These are phyloP conservation scores for Pseudogymnoascus sp. DNA, from an alignment of 2,329 filamentous ascomycete genomes.

Conservation along the genomic window DNA sequence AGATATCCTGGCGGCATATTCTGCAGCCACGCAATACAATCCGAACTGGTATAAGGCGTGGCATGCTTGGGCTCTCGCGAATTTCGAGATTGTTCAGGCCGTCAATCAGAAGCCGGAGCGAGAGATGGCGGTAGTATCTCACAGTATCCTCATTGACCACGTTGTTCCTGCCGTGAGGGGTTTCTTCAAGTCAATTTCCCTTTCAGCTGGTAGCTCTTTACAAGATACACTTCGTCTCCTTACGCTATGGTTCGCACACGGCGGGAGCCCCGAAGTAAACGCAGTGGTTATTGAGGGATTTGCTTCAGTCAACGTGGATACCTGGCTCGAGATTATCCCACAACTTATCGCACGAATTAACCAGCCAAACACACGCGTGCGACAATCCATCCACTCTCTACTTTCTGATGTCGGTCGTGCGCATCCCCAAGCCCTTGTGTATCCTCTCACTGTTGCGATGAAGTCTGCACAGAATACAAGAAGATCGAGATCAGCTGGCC, in stretches of 20 bases:
- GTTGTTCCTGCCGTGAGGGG: conserved; percentile 91
- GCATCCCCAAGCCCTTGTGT: conserved; percentile 93
- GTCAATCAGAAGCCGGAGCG: conserved; percentile 36
- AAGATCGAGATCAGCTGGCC: conserved; percentile 76
- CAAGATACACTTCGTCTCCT: conserved; percentile 90
- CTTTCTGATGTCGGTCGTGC: conserved; percentile 87
- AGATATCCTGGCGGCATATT: conserved; percentile 85
- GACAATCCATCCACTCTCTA: conserved; percentile 84
- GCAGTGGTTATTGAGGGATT: conserved; percentile 84
- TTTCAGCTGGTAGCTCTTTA: conserved; percentile 84
- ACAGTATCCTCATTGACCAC: conserved; percentile 68
- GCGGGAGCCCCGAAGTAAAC: conserved; percentile 81
- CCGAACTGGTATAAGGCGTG: conserved; percentile 97
- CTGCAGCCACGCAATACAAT: conserved; percentile 87
- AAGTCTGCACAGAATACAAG: conserved; percentile 79
- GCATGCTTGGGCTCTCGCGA: conserved; percentile 97
- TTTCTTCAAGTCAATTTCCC: conserved; percentile 93
- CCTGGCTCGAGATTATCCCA: conserved; percentile 96
- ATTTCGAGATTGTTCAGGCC: conserved; percentile 93
- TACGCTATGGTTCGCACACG: conserved; percentile 94
- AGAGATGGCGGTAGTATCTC: conserved; percentile 39
- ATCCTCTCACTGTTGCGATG: conserved; percentile 94
- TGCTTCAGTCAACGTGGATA: conserved; percentile 86
- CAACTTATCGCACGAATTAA: conserved; percentile 97
- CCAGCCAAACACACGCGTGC: conserved; percentile 81